Evolutionary conservation across 768 basidiomycete species (phyloP), one percentile per base, ranked within the genome.

Genomic region (Austroboletus eburneus): DNA sequence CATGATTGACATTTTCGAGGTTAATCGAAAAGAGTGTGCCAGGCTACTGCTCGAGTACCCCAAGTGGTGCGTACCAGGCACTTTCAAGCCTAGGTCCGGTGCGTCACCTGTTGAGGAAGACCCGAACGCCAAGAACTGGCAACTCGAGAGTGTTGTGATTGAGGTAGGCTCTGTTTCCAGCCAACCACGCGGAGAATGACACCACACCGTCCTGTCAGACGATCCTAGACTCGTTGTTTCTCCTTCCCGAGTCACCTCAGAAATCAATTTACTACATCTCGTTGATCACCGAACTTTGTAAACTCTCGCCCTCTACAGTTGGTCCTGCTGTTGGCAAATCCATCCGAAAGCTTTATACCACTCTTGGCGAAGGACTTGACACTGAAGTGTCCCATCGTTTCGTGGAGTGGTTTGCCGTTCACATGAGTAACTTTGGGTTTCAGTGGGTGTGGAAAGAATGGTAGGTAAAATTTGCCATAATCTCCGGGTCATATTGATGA

Each of bases 371-470:
- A 32, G 92, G 90, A 0, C 71, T 98, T 24, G 95, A 97, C 52
- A 80, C 89, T 8, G 94, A 95, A 50, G 71, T 90, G 42, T 74
- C 84, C 2, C 78, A 85, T 39, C 75, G 91, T 24, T 88, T 93
- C 48, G 83, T 89, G 0, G 93, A 97, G 50, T 99, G 96, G 96
- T 96, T 98, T 56, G 78, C 91, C 2, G 76, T 88, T 2, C 96
- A 99, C 59, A 86, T 99, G 83, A 94, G 91, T 55, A 99, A 99
- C 69, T 99, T 97, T 64, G 86, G 85, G 21, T 99, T 97, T 69
- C 83, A 86, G 58, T 98, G 96, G 96, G 91, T 96, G 13, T 99
- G 96, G 96, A 94, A 91, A 59, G 96, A 98, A 76, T 99, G 96
- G 95, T 93, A 42, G 37, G 83, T 5, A n/a, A 14, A 21, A 29